These are phyloP conservation scores for Cystobasidium slooffiae DNA, from an alignment of 1,284 basidiomycete genomes.

Conservation along the genomic window DNA sequence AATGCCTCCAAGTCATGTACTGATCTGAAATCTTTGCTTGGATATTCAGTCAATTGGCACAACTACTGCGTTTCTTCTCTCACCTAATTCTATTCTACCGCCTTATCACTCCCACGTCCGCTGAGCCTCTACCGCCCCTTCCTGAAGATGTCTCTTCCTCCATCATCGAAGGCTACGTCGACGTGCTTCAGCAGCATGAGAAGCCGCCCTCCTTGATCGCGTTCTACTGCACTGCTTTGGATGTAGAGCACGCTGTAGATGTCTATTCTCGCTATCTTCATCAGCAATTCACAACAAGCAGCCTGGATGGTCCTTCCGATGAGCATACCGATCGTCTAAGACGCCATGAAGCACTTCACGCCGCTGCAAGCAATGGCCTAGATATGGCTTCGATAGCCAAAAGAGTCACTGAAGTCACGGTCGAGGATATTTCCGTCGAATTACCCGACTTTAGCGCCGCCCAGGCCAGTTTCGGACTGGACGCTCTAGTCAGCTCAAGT, in stretches of 20 bases:
- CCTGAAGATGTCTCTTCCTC: constrained; percentile 71
- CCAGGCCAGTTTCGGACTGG: constrained; percentile 31
- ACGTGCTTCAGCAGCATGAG: constrained; percentile 72
- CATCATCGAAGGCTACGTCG: constrained; percentile 87
- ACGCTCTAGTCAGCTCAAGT: constrained; percentile 63
- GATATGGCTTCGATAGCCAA: constrained; percentile 80
- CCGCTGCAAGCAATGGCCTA: constrained; percentile 80
- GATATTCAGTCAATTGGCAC: constrained; percentile 53
- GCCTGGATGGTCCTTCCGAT: background rate
- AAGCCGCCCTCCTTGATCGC: constrained; percentile 78
- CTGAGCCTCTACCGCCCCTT: constrained; percentile 54
- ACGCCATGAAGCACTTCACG: constrained; percentile 72
- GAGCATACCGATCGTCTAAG: constrained; percentile 67
- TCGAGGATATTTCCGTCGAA: constrained; percentile 65
- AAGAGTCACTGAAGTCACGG: constrained; percentile 74
- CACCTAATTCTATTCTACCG: constrained; percentile 91
- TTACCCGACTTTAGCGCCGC: constrained; percentile 32
- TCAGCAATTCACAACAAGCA: constrained; percentile 51
- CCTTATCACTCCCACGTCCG: constrained; percentile 74
- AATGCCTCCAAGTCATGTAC: background rate
- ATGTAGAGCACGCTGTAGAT: constrained; percentile 83
- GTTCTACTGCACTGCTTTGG: constrained; percentile 87
- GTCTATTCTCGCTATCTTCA: constrained; percentile 91
- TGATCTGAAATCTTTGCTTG: background rate
- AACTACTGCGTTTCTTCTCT: constrained; percentile 81